Evolutionary conservation across 495 filamentous ascomycete species (phyloP).

Genomic region (Copromyces sp.): DNA sequence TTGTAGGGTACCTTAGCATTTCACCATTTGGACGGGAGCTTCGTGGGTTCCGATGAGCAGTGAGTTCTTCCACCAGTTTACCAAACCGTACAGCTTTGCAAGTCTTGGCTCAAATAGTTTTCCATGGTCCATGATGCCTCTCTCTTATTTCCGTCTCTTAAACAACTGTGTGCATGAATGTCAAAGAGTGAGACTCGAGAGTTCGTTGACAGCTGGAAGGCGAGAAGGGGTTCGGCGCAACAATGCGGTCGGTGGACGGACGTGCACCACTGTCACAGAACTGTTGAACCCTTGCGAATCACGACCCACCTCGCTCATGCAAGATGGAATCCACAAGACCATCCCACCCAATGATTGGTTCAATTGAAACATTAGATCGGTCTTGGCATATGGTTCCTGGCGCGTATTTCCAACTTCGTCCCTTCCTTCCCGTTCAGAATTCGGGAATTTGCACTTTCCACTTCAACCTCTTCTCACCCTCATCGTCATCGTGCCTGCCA

Average conservation of each 20-base stretch:
- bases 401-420: conserved; percentile 28
- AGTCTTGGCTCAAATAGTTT: neutral
- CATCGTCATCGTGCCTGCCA: neutral
- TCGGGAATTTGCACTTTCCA: neutral
- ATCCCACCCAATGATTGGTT: conserved; percentile 29
- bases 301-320: conserved; percentile 29
- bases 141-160: neutral
- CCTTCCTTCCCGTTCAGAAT: neutral
- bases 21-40: neutral
- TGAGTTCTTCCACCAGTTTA: neutral
- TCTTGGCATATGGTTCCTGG: conserved; percentile 33
- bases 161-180: conserved; percentile 13
- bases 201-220: neutral
- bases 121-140: neutral
- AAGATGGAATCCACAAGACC: conserved; percentile 30
- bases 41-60: neutral
- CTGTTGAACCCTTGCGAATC: conserved; percentile 28
- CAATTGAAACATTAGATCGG: conserved; percentile 14
- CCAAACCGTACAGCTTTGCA: neutral
- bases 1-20: neutral
- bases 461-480: neutral
- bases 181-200: conserved; percentile 16
- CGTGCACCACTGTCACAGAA: conserved; percentile 19
- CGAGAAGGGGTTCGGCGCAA: neutral
- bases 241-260: conserved; percentile 12